These are phyloP conservation scores for Solanum hybrid DNA, from an alignment of 305 asterid genomes.

Conservation along the genomic window DNA sequence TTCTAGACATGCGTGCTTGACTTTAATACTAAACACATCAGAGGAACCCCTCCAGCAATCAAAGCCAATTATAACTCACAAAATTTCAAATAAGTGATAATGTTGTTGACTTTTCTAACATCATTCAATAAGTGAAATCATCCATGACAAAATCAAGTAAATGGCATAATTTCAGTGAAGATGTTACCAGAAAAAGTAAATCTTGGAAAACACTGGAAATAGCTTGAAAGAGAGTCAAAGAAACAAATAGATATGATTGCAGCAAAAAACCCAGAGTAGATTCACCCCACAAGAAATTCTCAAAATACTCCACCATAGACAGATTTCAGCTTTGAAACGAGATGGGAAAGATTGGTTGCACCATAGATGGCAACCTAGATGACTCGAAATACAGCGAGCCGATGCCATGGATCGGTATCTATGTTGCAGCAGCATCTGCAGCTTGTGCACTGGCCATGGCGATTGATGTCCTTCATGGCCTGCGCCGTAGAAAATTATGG, in stretches of 20 bases:
- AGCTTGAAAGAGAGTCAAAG: background rate
- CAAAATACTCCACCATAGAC: background rate
- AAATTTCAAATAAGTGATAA: background rate
- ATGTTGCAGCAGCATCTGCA: slow-evolving; percentile 51
- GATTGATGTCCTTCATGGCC: slow-evolving; percentile 38
- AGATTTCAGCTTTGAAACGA: background rate
- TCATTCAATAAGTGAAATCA: background rate
- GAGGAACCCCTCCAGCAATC: background rate
- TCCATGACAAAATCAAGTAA: background rate
- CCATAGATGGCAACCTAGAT: slow-evolving; percentile 37
- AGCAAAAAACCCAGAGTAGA: background rate
- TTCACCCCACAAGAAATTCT: background rate
- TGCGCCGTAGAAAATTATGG: slow-evolving; percentile 41
- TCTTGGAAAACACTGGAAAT: background rate
- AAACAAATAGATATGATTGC: background rate
- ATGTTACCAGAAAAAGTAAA: background rate
- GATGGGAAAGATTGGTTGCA: slow-evolving; percentile 34
- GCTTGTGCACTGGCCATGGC: slow-evolving; percentile 56
- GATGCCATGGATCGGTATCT: slow-evolving; percentile 73
- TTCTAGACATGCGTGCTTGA: background rate
- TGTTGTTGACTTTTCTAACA: background rate
- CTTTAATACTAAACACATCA: background rate
- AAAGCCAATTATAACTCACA: background rate
- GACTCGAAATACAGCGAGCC: slow-evolving; percentile 59
- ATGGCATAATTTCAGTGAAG: background rate